Conservation (phyloP, 179 eudicot species). For the Patellifolia procumbens region DNA sequence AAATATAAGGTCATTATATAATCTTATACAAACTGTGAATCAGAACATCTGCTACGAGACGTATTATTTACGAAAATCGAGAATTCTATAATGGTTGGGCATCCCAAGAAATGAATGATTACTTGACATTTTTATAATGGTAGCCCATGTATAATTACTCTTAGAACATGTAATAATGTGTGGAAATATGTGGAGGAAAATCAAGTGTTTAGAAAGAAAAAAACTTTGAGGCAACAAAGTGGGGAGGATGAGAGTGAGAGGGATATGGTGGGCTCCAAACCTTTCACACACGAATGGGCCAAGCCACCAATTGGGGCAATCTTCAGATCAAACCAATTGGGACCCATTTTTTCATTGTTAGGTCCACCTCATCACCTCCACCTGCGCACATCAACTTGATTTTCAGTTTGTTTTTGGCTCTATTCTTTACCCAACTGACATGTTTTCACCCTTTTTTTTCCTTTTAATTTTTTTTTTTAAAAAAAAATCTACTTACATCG, state of each 20-base stretch:
- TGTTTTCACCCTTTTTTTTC: background rate
- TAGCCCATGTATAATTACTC: too few species aligned
- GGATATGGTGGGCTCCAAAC: slow-evolving; percentile 16
- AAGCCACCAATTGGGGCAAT: slow-evolving; percentile 21
- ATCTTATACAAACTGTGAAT: too few species aligned
- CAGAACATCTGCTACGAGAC: too few species aligned
- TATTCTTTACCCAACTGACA: slow-evolving; percentile 10
- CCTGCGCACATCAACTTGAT: slow-evolving; percentile 24
- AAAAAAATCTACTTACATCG: too few species aligned
- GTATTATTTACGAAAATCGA: too few species aligned
- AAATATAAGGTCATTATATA: too few species aligned
- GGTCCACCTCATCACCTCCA: slow-evolving; percentile 28
- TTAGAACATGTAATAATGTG: background rate
- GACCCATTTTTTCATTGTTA: slow-evolving; percentile 7
- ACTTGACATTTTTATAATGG: background rate
- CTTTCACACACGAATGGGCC: slow-evolving; percentile 20
- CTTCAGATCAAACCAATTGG: slow-evolving; percentile 2
- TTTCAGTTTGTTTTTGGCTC: slow-evolving; percentile 27
- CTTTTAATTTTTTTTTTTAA: background rate
- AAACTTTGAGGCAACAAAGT: background rate
- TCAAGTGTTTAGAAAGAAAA: background rate
- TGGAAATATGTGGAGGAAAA: background rate
- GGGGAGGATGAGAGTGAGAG: background rate
- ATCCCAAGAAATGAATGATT: background rate
- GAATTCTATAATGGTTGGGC: too few species aligned